Evolutionary conservation across 2,329 filamentous ascomycete genomes (phyloP), one percentile per base, ranked within the genome.

Genomic region (Gremmenia infestans): DNA sequence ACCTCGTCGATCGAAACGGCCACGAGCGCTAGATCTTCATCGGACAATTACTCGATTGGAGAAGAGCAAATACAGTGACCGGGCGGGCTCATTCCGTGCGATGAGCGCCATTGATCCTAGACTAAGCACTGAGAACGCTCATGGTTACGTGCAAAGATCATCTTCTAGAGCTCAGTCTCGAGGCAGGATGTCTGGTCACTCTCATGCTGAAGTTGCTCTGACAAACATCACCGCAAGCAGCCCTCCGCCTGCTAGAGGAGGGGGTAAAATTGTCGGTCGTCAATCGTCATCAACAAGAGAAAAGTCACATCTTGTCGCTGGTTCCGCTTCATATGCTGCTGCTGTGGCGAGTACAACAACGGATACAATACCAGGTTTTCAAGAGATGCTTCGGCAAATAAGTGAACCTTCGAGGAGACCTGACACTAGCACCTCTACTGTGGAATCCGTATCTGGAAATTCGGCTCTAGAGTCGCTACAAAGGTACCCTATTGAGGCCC

Each of bases 41-140:
- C 68, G 76, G 12, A 76, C 74, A 1, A 70, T 77, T 37, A 72
- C 68, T 57, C 70, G 68, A 52, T 67, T 72, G 35, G 68, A 74
- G 49, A 66, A 65, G 19, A 68, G 71, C 45, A 72, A 74, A 15
- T 77, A 79, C 50, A 72, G 69, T 48, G 75, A 78, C 54, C 71
- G 68, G 12, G 73, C 72, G 11, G 76, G 77, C 4, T 69, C 77
- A 3, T 79, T 73, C 72, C 71, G 78, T 57, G 72, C 75, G 5
- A 62, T 71, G 2, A 61, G 66, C 72, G 58, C 61, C 8, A 55
- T 61, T 22, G 63, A 67, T 52, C 66, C 62, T 46, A 53, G 63
- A 53, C 19, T 67, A 57, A 67, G 54, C 32, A 57, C 57, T 25
- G 65, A 67, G 28, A 59, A 48, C 5, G 68, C 62, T n/a, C 48